Conservation (phyloP, 2,329 filamentous ascomycete genomes). For the Eutypella sp. region DNA sequence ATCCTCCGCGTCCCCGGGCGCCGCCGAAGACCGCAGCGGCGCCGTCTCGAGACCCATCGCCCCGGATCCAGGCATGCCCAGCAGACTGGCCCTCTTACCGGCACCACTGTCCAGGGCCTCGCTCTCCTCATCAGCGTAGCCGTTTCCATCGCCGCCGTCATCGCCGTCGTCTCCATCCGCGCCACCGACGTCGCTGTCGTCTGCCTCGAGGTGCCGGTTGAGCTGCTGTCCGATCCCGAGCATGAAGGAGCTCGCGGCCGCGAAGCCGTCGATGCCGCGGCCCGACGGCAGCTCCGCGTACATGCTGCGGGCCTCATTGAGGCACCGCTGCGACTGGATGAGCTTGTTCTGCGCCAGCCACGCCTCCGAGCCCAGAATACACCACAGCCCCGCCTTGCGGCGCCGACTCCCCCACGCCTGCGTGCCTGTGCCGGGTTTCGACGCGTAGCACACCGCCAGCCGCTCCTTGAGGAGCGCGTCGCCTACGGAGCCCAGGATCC, state of each 20-base stretch:
- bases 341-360: constrained; percentile 78
- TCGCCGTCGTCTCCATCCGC: constrained; percentile 9
- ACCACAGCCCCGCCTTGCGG: constrained; percentile 88
- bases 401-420: constrained; percentile 65
- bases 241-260: constrained; percentile 47
- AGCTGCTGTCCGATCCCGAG: constrained; percentile 45
- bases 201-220: constrained; percentile 39
- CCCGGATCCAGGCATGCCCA: constrained; percentile 37
- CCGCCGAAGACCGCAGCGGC: constrained; percentile 31
- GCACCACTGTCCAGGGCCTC: constrained; percentile 45
- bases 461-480: constrained; percentile 83
- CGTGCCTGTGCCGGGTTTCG: constrained; percentile 62
- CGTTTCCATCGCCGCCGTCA: constrained; percentile 24
- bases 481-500: constrained; percentile 68
- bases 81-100: constrained; percentile 46
- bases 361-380: constrained; percentile 72
- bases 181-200: constrained; percentile 14
- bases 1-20: constrained; percentile 13
- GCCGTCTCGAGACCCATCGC: constrained; percentile 44
- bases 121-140: constrained; percentile 44
- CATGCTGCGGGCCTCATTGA: constrained; percentile 61
- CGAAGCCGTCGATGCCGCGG: constrained; percentile 48
- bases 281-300: constrained; percentile 47
- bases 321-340: constrained; percentile 70
- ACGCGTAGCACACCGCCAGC: constrained; percentile 76